These are phyloP conservation scores for Colletotrichum brevisporum DNA, from an alignment of 2,329 filamentous ascomycete genomes.

Conservation along the genomic window DNA sequence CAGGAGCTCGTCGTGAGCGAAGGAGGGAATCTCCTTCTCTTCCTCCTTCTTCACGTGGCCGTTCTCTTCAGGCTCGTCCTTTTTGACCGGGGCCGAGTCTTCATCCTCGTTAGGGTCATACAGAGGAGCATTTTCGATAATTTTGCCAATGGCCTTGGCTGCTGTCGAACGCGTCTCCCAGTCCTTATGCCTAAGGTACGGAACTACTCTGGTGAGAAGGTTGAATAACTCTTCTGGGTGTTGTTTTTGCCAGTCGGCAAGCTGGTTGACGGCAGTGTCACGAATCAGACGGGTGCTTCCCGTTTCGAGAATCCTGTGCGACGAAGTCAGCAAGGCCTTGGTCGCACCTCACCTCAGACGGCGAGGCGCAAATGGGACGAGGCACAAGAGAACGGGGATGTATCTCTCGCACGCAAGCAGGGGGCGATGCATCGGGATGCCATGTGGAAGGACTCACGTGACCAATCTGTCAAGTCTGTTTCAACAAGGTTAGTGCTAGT, in stretches of 20 bases:
- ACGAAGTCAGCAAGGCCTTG: slow-evolving; percentile 30
- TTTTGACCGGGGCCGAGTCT: slow-evolving; percentile 58
- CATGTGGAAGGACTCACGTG: slow-evolving; percentile 74
- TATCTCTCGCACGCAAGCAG: background rate
- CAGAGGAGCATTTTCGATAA: slow-evolving; percentile 87
- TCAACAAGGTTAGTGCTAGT: slow-evolving; percentile 48
- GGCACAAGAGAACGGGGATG: background rate
- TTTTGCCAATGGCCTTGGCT: slow-evolving; percentile 93
- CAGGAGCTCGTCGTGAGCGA: slow-evolving; percentile 74
- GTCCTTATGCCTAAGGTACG: slow-evolving; percentile 93
- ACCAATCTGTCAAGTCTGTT: slow-evolving; percentile 85
- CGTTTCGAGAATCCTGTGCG: slow-evolving; percentile 89
- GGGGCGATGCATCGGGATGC: background rate
- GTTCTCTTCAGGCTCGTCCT: slow-evolving; percentile 59
- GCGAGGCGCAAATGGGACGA: slow-evolving; percentile 5
- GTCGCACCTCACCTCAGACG: background rate
- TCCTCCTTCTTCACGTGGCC: slow-evolving; percentile 73
- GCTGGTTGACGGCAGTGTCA: slow-evolving; percentile 95
- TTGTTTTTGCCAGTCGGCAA: slow-evolving; percentile 97
- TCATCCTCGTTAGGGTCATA: slow-evolving; percentile 92
- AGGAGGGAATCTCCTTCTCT: slow-evolving; percentile 58
- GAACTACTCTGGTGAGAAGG: slow-evolving; percentile 91
- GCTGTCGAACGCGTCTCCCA: slow-evolving; percentile 97
- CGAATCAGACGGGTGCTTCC: slow-evolving; percentile 96
- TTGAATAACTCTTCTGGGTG: slow-evolving; percentile 99